Evolutionary conservation across 1,284 basidiomycete genomes (phyloP), one percentile per base, ranked within the genome.

Genomic region (Butyriboletus appendiculatus): DNA sequence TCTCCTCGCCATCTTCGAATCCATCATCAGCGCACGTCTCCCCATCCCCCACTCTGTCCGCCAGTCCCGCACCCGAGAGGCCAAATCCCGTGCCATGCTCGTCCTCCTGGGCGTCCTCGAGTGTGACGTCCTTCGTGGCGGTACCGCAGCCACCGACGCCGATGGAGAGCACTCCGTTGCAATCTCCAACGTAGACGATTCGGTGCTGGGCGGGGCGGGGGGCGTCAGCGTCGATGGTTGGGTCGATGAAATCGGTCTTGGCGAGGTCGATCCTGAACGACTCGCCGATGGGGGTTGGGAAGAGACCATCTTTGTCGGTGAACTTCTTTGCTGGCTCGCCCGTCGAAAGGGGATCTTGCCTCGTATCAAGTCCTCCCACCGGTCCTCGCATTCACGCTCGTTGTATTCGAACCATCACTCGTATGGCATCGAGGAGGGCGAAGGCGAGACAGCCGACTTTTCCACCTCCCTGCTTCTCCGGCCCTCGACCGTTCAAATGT

Each of bases 21-120:
- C 77, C 11, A 72, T 89, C 50, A 75, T 86, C 37, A 58, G 70
- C 49, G 65, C 69, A 4, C 78, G 78, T 30, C 75, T 82, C 8
- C 80, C 79, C 30, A 75, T 86, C 53, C 57, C 75, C 40, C 34
- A 67, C 12, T 52, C 67, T 32, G 69, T 79, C 30, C 75, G 80
- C 48, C 72, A 70, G 9, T 73, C 74, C 30, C 73, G 71, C 50
- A 75, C 73, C 22, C 64, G 66, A 40, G 69, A 71, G 35, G 70
- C 73, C 18, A 76, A 76, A 58, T 70, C 78, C 14, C 72, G 83
- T 32, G 82, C 84, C 43, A 88, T 90, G 78, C 89, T 92, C 65
- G 77, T 92, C 14, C 86, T 94, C 53, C 77, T 92, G 18, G 90
- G 89, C 24, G 82, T 87, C 4, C 75, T 93, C 5, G 86, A 90